Percentiles rank a stretch among this genome's conserved stretches.
Evolutionary conservation across 139 green algal genomes (phyloP).

Genomic region (Coccomyxa sp.): DNA sequence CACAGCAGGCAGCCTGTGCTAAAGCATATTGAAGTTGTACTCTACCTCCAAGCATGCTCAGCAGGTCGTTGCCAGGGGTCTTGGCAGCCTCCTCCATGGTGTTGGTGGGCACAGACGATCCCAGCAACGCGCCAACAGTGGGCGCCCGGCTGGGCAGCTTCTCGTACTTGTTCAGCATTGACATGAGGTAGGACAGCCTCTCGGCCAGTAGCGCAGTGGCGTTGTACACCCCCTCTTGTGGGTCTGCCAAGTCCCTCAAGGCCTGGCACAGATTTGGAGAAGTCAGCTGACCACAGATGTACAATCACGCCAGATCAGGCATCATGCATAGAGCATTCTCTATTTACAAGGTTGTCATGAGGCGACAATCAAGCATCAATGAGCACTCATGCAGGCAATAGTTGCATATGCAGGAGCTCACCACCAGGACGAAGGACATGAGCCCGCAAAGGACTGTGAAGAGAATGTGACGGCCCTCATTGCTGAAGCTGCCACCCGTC

Average conservation of each 20-base stretch:
- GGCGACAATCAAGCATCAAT: neutral
- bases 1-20: too few species aligned
- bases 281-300: neutral
- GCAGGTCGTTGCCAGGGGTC: neutral
- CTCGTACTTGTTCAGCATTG: slow-evolving; percentile 27
- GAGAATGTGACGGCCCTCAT: slow-evolving; percentile 29
- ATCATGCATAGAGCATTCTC: too few species aligned
- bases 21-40: too few species aligned
- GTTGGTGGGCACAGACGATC: neutral
- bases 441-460: slow-evolving; percentile 29
- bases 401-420: slow-evolving; percentile 2
- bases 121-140: neutral
- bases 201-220: slow-evolving; percentile 17
- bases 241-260: slow-evolving; percentile 26
- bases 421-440: slow-evolving; percentile 29
- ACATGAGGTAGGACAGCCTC: slow-evolving; percentile 17
- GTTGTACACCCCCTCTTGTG: slow-evolving; percentile 28
- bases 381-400: neutral
- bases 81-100: neutral
- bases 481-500: slow-evolving; percentile 34
- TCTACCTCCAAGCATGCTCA: neutral
- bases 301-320: neutral
- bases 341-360: too few species aligned
- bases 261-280: slow-evolving; percentile 15
- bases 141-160: slow-evolving; percentile 14